Percentiles rank a stretch among this genome's conserved stretches.
phyloP scores from a whole-genome alignment of 495 filamentous ascomycete genomes.

The Penicillium pancosmium region DNA sequence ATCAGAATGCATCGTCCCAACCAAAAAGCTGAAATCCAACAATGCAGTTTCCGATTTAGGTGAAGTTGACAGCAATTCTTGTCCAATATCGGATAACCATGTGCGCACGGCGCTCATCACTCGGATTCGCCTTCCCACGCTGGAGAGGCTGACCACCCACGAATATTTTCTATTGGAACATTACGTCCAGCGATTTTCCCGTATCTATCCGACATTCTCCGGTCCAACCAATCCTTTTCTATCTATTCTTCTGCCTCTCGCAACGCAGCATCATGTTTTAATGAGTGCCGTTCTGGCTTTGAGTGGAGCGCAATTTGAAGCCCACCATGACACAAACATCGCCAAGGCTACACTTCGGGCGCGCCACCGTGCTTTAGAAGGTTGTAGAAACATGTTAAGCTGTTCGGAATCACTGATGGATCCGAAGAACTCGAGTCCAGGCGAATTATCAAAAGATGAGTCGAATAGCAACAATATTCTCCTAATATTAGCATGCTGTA shows the following conservation, averaged over 20 bases:
- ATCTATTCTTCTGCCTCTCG: conserved; percentile 10
- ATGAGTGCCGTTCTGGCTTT: conserved; percentile 9
- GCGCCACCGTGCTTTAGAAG: conserved; percentile 9
- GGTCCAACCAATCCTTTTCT: conserved; percentile 9
- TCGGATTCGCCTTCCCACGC: background rate
- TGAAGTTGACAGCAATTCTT: background rate
- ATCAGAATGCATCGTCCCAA: background rate
- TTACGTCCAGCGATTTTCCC: conserved; percentile 11
- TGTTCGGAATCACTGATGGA: background rate
- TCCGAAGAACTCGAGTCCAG: background rate
- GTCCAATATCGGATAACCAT: background rate
- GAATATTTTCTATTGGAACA: conserved; percentile 12
- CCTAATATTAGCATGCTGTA: conserved; percentile 1
- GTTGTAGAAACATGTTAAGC: background rate
- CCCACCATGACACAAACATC: background rate
- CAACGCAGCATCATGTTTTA: conserved; percentile 3
- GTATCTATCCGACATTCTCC: conserved; percentile 10
- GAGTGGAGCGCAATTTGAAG: conserved; percentile 9
- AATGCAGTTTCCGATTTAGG: background rate
- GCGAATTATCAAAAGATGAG: background rate
- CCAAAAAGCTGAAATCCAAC: background rate
- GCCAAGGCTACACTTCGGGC: conserved; percentile 2
- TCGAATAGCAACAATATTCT: background rate
- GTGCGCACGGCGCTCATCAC: background rate
- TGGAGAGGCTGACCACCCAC: background rate